These are phyloP conservation scores for Aspergillus caelatus DNA, from an alignment of 2,329 filamentous ascomycete species.

Conservation along the genomic window DNA sequence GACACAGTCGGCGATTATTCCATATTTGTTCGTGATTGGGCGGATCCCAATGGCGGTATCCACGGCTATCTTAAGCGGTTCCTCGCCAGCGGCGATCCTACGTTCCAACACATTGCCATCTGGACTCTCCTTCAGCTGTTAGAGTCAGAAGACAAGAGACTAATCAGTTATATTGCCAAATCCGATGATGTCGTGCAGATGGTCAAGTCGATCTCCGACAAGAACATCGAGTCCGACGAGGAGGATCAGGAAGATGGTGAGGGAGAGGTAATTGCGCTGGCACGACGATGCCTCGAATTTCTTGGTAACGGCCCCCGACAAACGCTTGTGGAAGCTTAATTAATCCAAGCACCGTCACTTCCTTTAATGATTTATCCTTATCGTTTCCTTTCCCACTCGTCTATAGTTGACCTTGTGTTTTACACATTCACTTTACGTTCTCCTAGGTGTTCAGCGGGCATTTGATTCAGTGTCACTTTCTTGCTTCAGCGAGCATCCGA, in stretches of 20 bases:
- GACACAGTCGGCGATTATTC: conserved; percentile 86
- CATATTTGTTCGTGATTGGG: conserved; percentile 94
- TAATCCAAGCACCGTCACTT: conserved; percentile 2
- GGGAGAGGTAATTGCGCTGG: conserved; percentile 87
- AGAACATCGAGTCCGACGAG: conserved; percentile 82
- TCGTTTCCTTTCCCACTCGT: conserved; percentile 9
- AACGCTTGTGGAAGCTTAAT: conserved; percentile 75
- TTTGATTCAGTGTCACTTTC: conserved; percentile 30
- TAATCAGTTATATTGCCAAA: conserved; percentile 86
- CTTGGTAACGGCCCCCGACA: conserved; percentile 76
- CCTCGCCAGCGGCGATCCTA: conserved; percentile 89
- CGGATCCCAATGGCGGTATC: conserved; percentile 87
- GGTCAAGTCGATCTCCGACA: conserved; percentile 88
- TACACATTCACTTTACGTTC: conserved; percentile 23
- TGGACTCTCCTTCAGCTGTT: conserved; percentile 96
- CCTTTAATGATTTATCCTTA: conserved; percentile 8
- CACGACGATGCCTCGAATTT: conserved; percentile 85
- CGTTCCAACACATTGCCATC: conserved; percentile 98
- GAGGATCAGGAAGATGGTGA: conserved; percentile 88
- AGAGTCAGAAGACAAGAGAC: conserved; percentile 86
- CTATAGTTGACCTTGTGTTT: conserved; percentile 15
- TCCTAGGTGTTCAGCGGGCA: conserved; percentile 36
- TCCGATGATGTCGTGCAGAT: conserved; percentile 90
- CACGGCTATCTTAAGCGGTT: conserved; percentile 94
- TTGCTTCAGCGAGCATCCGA: conserved; percentile 38